Base-by-base conservation (phyloP, 352 stramenopile genomes). In the Globisporangium uncinulatum region DNA sequence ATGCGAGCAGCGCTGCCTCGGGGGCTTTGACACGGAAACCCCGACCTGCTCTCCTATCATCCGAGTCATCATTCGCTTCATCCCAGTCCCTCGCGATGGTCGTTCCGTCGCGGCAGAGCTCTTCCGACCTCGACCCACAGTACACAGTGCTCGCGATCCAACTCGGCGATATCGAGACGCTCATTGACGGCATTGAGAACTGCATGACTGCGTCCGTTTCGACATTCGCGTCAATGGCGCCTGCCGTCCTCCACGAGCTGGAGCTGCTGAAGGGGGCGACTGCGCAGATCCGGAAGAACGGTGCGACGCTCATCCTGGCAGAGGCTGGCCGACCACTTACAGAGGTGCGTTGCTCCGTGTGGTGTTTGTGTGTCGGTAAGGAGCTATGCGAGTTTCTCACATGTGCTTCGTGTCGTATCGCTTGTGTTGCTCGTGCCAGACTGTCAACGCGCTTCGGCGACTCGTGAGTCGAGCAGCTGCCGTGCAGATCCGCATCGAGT, bases 271-370 rank as follows among this genome's bases (percentile, higher is more conserved):
- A 63, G 2, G 71, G 70, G 17, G 74, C 79, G n/a, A 79, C 77
- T 6, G 75, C 83, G 58, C 76, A 86, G 46, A 79, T 89, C 43
- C 79, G 79, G n/a, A 81, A 76, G 17, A 86, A 68, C 34, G 79
- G 75, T 53, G 78, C 77, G 46, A 83, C 73, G 9, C 59, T 83
- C 55, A 89, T 89, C 41, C 62, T 89, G 31, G 66, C 69, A 0
- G 74, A 81, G 60, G 60, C 83, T 4, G 71, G 71, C 11, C 75
- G 70, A 21, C 62, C 76, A 13, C 68, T 73, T 15, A 73, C 66
- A 24, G 66, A 74, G 66, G 69, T 77, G 56, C 24, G 63, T 61
- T 19, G 17, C 29, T 42, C 9, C 54, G 29, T 20, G 21, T 14
- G 6, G 7, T 17, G 13, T 11, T 19, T 19, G 44, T 29, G n/a